Percentiles rank a stretch among this genome's conserved stretches.
phyloP scores from a whole-genome alignment of 331 rosid genomes.

The Pyrus hybrid region DNA sequence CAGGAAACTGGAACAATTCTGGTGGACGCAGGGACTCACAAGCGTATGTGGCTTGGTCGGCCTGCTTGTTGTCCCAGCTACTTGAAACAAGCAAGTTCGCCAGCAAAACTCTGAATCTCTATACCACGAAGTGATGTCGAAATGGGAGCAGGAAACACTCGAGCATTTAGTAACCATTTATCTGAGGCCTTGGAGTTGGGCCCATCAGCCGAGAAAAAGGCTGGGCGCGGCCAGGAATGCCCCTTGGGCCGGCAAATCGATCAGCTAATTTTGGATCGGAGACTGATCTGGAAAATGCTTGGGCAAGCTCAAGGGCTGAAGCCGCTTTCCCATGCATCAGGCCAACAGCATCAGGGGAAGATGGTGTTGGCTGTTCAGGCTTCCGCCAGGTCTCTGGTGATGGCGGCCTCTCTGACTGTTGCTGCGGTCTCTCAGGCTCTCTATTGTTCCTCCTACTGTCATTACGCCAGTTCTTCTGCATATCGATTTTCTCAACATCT shows the following conservation, averaged over 20 bases:
- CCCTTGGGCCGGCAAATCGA: slow-evolving; percentile 44
- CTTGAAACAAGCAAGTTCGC: not conserved
- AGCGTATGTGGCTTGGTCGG: not conserved
- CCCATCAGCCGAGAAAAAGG: slow-evolving; percentile 91
- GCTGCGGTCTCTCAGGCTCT: slow-evolving; percentile 55
- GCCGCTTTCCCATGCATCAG: slow-evolving; percentile 62
- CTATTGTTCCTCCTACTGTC: slow-evolving; percentile 45
- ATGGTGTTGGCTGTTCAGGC: slow-evolving; percentile 62
- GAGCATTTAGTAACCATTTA: slow-evolving; percentile 64
- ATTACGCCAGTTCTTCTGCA: slow-evolving; percentile 65
- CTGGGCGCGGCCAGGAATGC: slow-evolving; percentile 47
- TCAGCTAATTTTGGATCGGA: slow-evolving; percentile 60
- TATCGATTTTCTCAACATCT: slow-evolving; percentile 51
- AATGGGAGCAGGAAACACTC: not conserved
- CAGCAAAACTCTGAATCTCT: slow-evolving; percentile 3
- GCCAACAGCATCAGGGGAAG: slow-evolving; percentile 34
- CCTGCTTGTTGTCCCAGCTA: not conserved
- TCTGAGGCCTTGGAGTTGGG: slow-evolving; percentile 75
- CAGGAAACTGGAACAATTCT: slow-evolving; percentile 1
- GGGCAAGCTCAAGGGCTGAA: slow-evolving; percentile 90
- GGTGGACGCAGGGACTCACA: not conserved
- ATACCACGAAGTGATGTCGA: not conserved
- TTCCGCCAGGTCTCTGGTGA: slow-evolving; percentile 97
- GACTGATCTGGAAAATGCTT: slow-evolving; percentile 80
- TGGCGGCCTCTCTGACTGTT: slow-evolving; percentile 53